Evolutionary conservation across 345 rosid species (phyloP), one percentile per base, ranked within the genome.

Genomic region (Brassica incana): DNA sequence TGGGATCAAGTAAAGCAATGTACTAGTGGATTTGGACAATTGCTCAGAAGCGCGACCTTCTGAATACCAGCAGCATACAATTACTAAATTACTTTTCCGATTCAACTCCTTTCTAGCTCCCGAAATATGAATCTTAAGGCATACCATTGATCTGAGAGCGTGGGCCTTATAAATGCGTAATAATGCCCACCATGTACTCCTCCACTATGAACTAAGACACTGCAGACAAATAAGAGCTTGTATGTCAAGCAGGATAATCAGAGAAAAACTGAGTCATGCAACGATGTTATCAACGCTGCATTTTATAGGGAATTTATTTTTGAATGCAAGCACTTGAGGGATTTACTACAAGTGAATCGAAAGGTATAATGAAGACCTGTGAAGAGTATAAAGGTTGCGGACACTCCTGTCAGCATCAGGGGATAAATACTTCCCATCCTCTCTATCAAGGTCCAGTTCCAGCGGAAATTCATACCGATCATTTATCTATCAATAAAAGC

Each of bases 101-200:
- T 18, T 74, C 63, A 69, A 70, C 8, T 77, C 64, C 64, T 8
- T 62, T 25, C 30, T 33, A 35, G 70, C 71, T 50, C 58, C 48
- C 45, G 14, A 59, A 15, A 27, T 65, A 54, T 65, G 32, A 65
- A 36, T 2, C 29, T 16, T 27, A 6, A 3, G 11, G 65, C 52
- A 72, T 88, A 95, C 99, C 99, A 95, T 73, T 92, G 94, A 83
- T 92, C 94, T 76, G 96, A 84, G 76, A 95, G 94, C 7, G 98
- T 92, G 32, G 99, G 98, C 83, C 99, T 87, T 81, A 95, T 95
- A 84, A 85, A 95, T n/a, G 99, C 99, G 80, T 92, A 92, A 86
- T 95, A 92, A 81, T 95, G 99, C 67, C 99, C 99, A 77, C 96
- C 97, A 82, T 92, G 97, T 83, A 92, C 97, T 69, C 97, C 99